Evolutionary conservation across 805 yeast genomes (phyloP).

Genomic region (Candida ponderosae): DNA sequence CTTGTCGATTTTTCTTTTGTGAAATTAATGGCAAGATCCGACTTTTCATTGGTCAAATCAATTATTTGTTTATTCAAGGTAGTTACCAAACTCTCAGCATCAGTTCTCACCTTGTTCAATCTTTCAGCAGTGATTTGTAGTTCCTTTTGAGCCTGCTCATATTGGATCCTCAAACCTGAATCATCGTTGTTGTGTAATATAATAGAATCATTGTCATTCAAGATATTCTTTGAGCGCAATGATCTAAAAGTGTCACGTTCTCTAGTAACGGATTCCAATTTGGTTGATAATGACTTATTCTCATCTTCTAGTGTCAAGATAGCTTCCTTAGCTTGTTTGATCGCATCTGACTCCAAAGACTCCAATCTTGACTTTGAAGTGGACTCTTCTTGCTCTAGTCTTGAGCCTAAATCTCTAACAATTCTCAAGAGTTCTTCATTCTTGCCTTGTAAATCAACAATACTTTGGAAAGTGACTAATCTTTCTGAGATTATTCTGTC

Average conservation of each 20-base stretch:
- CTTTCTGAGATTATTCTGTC: conserved; percentile 66
- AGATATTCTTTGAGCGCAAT: conserved; percentile 16
- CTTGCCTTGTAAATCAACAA: conserved; percentile 62
- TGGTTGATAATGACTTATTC: conserved; percentile 40
- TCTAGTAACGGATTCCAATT: conserved; percentile 44
- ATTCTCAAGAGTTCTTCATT: conserved; percentile 66
- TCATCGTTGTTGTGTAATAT: conserved; percentile 10
- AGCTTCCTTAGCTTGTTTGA: conserved; percentile 62
- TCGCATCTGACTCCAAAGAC: conserved; percentile 37
- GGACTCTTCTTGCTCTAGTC: conserved; percentile 58
- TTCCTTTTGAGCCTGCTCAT: conserved; percentile 9
- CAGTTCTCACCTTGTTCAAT: conserved; percentile 22
- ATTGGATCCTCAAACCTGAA: conserved; percentile 7
- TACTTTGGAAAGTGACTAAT: conserved; percentile 59
- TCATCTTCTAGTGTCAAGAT: conserved; percentile 55
- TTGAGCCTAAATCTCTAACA: conserved; percentile 63
- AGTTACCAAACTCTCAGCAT: conserved; percentile 36
- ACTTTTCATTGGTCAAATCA: conserved; percentile 30
- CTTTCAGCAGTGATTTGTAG: conserved; percentile 9
- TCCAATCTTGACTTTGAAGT: conserved; percentile 24
- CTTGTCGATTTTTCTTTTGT: conserved; percentile 49
- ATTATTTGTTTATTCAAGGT: conserved; percentile 41
- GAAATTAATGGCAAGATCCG: conserved; percentile 38
- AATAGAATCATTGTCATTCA: conserved; percentile 7
- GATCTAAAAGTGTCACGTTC: conserved; percentile 65